A percentile compares a stretch with the other conserved stretches of the same genome.
Conservation (phyloP, 805 yeast genomes). For the Ogataea paradorogensis region DNA sequence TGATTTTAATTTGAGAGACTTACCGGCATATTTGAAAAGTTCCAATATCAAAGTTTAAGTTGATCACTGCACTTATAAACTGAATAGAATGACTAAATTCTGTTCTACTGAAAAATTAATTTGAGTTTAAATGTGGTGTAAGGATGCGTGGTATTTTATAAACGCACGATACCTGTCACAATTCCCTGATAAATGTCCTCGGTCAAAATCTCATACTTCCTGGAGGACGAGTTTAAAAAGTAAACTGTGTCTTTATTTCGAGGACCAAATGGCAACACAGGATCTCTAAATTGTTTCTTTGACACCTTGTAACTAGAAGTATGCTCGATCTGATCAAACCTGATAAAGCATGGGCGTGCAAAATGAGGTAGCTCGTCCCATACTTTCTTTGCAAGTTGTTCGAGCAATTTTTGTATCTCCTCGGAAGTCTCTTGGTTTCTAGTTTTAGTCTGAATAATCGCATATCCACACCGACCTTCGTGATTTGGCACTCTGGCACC, state of each 20-base stretch:
- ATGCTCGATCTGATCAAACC: conserved; percentile 62
- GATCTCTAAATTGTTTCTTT: conserved; percentile 65
- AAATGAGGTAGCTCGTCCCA: conserved; percentile 64
- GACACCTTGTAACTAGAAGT: conserved; percentile 83
- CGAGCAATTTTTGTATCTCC: conserved; percentile 35
- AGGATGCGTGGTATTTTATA: conserved; percentile 11
- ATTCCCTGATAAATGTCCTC: conserved; percentile 50
- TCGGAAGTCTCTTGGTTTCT: conserved; percentile 17
- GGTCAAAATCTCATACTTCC: conserved; percentile 56
- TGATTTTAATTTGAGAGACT: too few relatives aligned
- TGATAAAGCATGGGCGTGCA: conserved; percentile 81
- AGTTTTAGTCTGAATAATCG: conserved; percentile 55
- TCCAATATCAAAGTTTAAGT: not conserved
- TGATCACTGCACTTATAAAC: not conserved
- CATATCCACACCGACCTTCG: conserved; percentile 95
- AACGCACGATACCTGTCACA: conserved; percentile 22
- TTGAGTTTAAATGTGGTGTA: not conserved
- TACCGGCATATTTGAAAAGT: conserved; percentile 6
- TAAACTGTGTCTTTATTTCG: conserved; percentile 58
- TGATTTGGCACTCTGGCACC: conserved; percentile 82
- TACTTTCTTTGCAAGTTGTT: conserved; percentile 37
- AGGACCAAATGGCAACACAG: conserved; percentile 65
- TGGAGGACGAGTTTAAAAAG: conserved; percentile 53
- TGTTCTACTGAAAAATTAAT: conserved; percentile 6
- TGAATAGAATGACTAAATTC: conserved; percentile 7